A percentile compares a stretch with the other conserved stretches of the same genome.
Evolutionary conservation across 148 eudicot species (phyloP).

Genomic region (Rhododendron mucronatum): DNA sequence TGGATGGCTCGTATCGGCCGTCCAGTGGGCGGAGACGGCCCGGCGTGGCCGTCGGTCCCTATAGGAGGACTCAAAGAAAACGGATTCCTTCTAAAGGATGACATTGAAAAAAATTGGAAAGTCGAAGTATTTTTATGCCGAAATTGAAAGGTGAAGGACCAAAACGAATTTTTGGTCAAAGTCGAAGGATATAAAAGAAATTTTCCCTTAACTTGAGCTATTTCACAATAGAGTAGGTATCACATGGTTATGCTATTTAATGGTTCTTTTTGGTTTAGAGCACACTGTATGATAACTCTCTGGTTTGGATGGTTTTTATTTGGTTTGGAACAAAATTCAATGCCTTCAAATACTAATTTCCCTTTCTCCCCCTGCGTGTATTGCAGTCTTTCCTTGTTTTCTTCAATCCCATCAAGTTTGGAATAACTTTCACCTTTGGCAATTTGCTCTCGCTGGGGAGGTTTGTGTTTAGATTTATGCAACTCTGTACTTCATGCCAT

Average conservation of each 20-base stretch:
- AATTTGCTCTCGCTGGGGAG: conserved; percentile 95
- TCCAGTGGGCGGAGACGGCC: too few species aligned
- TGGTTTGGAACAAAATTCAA: background rate
- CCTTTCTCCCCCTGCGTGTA: conserved; percentile 10
- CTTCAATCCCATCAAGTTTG: conserved; percentile 93
- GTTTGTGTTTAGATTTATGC: conserved; percentile 37
- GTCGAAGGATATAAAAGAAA: too few species aligned
- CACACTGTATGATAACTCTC: background rate
- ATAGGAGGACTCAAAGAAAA: too few species aligned
- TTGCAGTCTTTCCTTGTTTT: conserved; percentile 88
- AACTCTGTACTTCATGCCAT: background rate
- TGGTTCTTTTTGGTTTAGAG: background rate
- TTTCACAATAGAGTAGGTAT: background rate
- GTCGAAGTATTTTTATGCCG: too few species aligned
- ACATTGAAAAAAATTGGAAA: too few species aligned
- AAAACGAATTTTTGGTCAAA: too few species aligned
- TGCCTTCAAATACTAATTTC: conserved; percentile 16
- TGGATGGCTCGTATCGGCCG: too few species aligned
- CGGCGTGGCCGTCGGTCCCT: too few species aligned
- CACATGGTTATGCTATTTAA: conserved; percentile 2
- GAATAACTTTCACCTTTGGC: conserved; percentile 85
- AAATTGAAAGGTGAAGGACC: too few species aligned
- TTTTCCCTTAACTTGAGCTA: background rate
- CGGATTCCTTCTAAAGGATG: too few species aligned
- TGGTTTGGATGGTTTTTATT: background rate